phyloP scores from a whole-genome alignment of 345 rosid species.

The Odontarrhena argentea region DNA sequence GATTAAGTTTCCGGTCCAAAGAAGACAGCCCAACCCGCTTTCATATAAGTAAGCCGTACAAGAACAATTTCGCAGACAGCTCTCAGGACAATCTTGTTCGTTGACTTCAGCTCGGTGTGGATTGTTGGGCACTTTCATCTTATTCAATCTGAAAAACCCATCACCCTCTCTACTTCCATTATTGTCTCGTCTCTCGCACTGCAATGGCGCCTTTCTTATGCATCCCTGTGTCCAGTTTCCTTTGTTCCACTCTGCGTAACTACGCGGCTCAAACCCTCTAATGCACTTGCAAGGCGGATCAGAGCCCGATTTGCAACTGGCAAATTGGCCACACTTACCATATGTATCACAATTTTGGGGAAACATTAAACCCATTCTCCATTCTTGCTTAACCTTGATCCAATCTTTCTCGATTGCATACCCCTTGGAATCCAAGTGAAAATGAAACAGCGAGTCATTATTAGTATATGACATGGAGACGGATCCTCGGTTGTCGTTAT shows the following conservation, averaged over 20 bases:
- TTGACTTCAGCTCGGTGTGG: conserved; percentile 27
- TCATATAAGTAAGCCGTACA: conserved; percentile 50
- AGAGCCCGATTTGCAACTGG: conserved; percentile 38
- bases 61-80: conserved; percentile 55
- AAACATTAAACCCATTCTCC: background rate
- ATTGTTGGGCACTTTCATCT: conserved; percentile 50
- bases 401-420: background rate
- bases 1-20: conserved; percentile 46
- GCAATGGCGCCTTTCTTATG: conserved; percentile 36
- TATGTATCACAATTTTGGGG: conserved; percentile 45
- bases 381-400: conserved; percentile 25
- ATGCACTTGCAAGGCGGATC: conserved; percentile 55
- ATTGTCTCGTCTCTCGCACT: conserved; percentile 37
- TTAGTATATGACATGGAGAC: conserved; percentile 16
- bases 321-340: conserved; percentile 55
- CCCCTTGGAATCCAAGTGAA: conserved; percentile 40
- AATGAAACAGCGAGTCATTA: background rate
- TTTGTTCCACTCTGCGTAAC: conserved; percentile 40
- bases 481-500: conserved; percentile 25
- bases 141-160: conserved; percentile 43
- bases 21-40: conserved; percentile 46
- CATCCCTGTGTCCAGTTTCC: conserved; percentile 60
- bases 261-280: conserved; percentile 52
- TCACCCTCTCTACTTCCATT: conserved; percentile 40
- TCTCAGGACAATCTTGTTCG: conserved; percentile 39